Evolutionary conservation across 208 protist species (phyloP).

Genomic region (Leishmania guyanensis): DNA sequence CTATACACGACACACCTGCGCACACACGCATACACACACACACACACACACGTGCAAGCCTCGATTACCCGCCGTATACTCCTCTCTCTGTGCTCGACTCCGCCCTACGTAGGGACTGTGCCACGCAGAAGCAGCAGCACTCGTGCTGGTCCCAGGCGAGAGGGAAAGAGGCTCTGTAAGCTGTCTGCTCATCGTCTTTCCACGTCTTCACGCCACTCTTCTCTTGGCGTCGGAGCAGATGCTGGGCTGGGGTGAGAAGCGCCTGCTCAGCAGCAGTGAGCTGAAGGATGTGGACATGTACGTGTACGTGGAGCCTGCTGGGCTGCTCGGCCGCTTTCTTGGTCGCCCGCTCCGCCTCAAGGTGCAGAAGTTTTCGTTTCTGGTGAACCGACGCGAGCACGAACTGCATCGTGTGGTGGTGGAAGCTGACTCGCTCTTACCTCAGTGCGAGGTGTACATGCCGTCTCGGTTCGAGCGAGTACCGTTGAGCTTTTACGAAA

Average conservation of each 20-base stretch:
- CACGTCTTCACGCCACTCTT: background rate
- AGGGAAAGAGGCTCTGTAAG: background rate
- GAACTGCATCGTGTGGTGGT: constrained; percentile 68
- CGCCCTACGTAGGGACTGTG: background rate
- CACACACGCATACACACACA: background rate
- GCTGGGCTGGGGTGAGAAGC: constrained; percentile 29
- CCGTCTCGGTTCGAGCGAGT: constrained; percentile 49
- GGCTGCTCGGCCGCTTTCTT: constrained; percentile 68
- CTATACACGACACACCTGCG: background rate
- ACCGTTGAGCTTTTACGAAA: constrained; percentile 64
- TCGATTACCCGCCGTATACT: background rate
- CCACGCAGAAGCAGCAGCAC: background rate
- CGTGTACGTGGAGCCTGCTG: constrained; percentile 76
- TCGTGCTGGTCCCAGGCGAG: background rate
- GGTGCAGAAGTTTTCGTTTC: constrained; percentile 65
- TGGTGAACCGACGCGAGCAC: constrained; percentile 32
- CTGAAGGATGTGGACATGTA: constrained; percentile 80
- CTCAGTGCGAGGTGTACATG: constrained; percentile 79
- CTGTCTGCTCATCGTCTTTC: background rate
- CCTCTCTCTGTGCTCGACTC: background rate
- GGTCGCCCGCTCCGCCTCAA: constrained; percentile 76
- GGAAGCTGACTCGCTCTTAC: constrained; percentile 68
- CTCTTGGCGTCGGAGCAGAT: background rate
- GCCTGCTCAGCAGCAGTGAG: constrained; percentile 50
- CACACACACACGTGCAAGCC: background rate